Conservation (phyloP, 495 filamentous ascomycete species). For the Aspergillus conjunctus region DNA sequence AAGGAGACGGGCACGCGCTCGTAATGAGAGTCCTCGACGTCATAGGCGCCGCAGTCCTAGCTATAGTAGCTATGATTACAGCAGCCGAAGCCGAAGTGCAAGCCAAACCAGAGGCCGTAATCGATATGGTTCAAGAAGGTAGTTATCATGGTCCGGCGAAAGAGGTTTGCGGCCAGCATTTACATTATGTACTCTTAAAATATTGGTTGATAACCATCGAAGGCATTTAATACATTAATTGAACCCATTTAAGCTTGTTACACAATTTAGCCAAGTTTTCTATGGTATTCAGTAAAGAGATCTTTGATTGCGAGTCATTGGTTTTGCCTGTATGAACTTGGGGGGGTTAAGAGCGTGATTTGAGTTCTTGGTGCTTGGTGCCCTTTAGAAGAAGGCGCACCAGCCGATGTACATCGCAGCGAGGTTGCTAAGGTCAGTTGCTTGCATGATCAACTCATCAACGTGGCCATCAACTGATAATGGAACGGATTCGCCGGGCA, state of each 20-base stretch:
- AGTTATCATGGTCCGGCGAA: background rate
- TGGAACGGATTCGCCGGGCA: constrained; percentile 84
- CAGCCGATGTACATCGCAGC: constrained; percentile 96
- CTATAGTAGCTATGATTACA: constrained; percentile 56
- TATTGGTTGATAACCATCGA: background rate
- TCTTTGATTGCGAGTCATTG: no score
- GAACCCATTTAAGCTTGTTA: no score
- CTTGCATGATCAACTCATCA: constrained; percentile 84
- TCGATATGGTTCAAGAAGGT: constrained; percentile 29
- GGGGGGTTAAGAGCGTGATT: no score
- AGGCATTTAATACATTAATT: no score
- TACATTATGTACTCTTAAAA: background rate
- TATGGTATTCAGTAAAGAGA: background rate
- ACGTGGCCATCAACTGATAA: constrained; percentile 95
- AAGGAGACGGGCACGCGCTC: constrained; percentile 33
- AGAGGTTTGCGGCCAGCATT: no score
- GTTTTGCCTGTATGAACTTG: background rate
- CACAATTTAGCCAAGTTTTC: no score
- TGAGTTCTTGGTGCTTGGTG: no score
- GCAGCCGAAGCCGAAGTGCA: constrained; percentile 49
- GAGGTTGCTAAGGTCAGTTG: constrained; percentile 74
- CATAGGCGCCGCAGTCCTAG: constrained; percentile 55
- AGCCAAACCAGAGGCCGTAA: constrained; percentile 42
- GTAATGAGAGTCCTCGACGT: constrained; percentile 36
- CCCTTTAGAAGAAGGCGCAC: constrained; percentile 81